A percentile compares a stretch with the other conserved stretches of the same genome.
phyloP scores from a whole-genome alignment of 148 eudicot genomes.

The Rhododendron simsii region DNA sequence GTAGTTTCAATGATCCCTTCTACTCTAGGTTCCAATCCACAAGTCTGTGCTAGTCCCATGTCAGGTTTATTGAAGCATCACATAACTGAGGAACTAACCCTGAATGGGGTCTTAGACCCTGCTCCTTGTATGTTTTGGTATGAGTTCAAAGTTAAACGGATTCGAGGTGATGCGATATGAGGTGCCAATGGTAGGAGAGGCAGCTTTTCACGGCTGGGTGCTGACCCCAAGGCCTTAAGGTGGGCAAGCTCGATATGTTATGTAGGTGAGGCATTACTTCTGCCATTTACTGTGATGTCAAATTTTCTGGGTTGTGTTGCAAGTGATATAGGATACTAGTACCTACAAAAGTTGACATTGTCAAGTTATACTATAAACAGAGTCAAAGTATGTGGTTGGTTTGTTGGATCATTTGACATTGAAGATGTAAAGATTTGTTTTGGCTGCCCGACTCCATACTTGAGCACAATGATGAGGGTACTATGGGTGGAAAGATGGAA shows the following conservation, averaged over 20 bases:
- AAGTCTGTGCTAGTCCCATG: background rate
- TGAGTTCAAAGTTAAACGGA: background rate
- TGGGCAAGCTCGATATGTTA: background rate
- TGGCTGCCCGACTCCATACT: background rate
- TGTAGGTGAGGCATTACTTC: background rate
- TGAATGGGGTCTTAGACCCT: background rate
- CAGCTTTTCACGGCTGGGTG: background rate
- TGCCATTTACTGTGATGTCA: background rate
- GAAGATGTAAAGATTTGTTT: background rate
- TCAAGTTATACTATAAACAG: background rate
- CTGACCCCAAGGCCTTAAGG: background rate
- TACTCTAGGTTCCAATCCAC: no score
- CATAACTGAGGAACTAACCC: background rate
- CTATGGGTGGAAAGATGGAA: background rate
- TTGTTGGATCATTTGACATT: background rate
- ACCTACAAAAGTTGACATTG: no score
- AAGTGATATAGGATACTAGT: background rate
- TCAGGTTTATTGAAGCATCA: background rate
- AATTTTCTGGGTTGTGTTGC: background rate
- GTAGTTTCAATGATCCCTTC: no score
- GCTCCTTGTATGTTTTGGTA: background rate
- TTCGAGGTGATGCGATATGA: background rate
- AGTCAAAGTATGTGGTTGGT: background rate
- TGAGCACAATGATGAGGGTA: background rate
- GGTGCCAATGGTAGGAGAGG: background rate